Evolutionary conservation across 2,329 filamentous ascomycete genomes (phyloP).

Genomic region (Akanthomyces muscarius): DNA sequence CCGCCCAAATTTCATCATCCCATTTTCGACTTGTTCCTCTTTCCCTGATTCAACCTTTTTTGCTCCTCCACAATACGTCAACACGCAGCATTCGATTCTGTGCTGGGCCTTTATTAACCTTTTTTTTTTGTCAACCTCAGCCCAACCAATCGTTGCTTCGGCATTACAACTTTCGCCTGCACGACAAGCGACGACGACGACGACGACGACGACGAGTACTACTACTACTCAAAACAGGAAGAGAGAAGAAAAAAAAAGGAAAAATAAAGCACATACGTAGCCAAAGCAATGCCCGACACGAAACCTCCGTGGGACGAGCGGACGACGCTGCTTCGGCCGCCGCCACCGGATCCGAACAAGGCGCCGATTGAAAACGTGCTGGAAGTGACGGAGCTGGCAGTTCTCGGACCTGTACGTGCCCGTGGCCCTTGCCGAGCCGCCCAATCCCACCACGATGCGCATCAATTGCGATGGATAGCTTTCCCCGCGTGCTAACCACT

Average conservation of each 20-base stretch:
- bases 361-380: conserved; percentile 82
- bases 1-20: not conserved
- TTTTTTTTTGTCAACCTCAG: no score
- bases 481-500: not conserved
- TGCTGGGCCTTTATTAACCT: no score
- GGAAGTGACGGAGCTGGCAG: conserved; percentile 74
- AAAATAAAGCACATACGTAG: not conserved
- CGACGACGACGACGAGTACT: not conserved
- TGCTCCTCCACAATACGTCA: no score
- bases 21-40: not conserved
- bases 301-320: conserved; percentile 26
- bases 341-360: conserved; percentile 66
- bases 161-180: not conserved
- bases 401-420: conserved; percentile 66
- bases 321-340: conserved; percentile 58
- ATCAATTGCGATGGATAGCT: not conserved
- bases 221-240: not conserved
- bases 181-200: not conserved
- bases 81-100: no score
- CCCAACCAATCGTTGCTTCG: no score
- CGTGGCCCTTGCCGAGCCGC: not conserved
- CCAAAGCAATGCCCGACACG: conserved; percentile 9
- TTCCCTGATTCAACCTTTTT: not conserved
- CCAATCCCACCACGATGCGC: not conserved
- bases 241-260: not conserved